These are phyloP conservation scores for Aspergillus japonicus DNA, from an alignment of 2,329 filamentous ascomycete species.

Conservation along the genomic window DNA sequence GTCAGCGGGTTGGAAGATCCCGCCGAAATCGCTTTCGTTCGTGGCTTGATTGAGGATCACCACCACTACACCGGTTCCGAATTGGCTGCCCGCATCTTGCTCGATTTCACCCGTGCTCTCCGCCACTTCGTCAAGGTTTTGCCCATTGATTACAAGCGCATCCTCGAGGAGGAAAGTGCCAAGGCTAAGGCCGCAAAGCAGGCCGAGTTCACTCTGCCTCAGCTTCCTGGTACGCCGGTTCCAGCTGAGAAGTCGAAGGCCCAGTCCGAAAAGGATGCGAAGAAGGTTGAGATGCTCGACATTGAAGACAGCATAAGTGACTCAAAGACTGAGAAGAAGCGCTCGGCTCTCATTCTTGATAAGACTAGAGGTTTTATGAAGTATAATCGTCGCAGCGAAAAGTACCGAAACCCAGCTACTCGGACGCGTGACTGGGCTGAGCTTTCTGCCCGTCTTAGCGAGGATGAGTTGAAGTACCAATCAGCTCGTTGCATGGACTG, in stretches of 20 bases:
- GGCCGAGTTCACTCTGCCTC: slow-evolving; percentile 75
- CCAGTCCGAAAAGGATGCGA: slow-evolving; percentile 53
- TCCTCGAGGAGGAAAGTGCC: slow-evolving; percentile 78
- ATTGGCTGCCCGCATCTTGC: slow-evolving; percentile 83
- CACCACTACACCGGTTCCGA: slow-evolving; percentile 98
- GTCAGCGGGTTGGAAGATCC: slow-evolving; percentile 80
- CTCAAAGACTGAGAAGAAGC: slow-evolving; percentile 81
- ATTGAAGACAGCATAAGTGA: slow-evolving; percentile 91
- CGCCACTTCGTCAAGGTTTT: slow-evolving; percentile 91
- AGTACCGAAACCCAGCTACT: slow-evolving; percentile 81
- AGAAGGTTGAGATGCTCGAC: slow-evolving; percentile 73
- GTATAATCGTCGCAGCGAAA: slow-evolving; percentile 87
- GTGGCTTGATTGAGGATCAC: slow-evolving; percentile 91
- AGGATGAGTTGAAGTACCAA: slow-evolving; percentile 96
- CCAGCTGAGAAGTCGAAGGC: slow-evolving; percentile 59
- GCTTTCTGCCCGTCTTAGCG: slow-evolving; percentile 79
- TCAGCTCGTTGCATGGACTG: slow-evolving; percentile 98
- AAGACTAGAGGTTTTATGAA: slow-evolving; percentile 98
- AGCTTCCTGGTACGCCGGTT: slow-evolving; percentile 60
- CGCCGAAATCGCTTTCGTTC: slow-evolving; percentile 82
- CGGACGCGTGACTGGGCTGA: slow-evolving; percentile 92
- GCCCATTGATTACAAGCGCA: slow-evolving; percentile 93
- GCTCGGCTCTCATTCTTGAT: slow-evolving; percentile 87
- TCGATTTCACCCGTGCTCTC: slow-evolving; percentile 92
- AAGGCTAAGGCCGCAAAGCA: slow-evolving; percentile 85